Evolutionary conservation across 2,329 filamentous ascomycete species (phyloP).

Genomic region (Pseudohalonectria lignicola): DNA sequence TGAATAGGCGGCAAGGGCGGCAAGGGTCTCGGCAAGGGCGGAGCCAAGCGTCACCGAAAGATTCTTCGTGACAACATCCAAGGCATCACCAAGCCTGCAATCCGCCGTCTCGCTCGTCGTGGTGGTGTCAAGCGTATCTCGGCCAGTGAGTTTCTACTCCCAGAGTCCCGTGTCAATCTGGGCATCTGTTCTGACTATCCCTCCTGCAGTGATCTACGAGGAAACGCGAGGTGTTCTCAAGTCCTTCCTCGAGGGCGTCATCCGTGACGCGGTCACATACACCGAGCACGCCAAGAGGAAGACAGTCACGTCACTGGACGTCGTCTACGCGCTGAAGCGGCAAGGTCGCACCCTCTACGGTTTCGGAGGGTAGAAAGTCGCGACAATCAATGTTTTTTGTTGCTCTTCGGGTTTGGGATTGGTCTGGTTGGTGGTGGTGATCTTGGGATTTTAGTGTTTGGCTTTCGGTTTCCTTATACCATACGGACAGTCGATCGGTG

Average conservation of each 20-base stretch:
- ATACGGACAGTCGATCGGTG: not conserved
- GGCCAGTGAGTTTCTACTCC: constrained; percentile 52
- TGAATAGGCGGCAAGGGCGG: constrained; percentile 85
- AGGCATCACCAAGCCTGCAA: constrained; percentile 97
- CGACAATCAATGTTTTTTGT: not conserved
- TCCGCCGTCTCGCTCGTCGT: constrained; percentile 96
- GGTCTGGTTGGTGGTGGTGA: not conserved
- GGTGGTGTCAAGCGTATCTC: constrained; percentile 99
- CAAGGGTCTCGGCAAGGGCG: constrained; percentile 96
- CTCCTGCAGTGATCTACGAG: constrained; percentile 59
- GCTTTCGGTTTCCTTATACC: not conserved
- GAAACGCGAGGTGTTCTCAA: constrained; percentile 69
- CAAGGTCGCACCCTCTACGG: constrained; percentile 72
- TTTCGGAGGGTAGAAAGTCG: constrained; percentile 64
- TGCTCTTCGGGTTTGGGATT: not conserved
- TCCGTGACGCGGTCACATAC: constrained; percentile 68
- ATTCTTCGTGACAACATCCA: constrained; percentile 99
- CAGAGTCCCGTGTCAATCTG: not conserved
- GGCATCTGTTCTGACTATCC: not conserved
- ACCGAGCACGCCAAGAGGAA: constrained; percentile 74
- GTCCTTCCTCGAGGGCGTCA: constrained; percentile 68
- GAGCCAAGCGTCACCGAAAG: constrained; percentile 98
- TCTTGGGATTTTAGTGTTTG: not conserved
- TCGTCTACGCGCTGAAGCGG: constrained; percentile 58
- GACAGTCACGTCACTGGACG: constrained; percentile 62